Percentiles rank a stretch among this genome's conserved stretches.
These are phyloP conservation scores for Begonia masoniana DNA, from an alignment of 306 rosid species.

Conservation along the genomic window DNA sequence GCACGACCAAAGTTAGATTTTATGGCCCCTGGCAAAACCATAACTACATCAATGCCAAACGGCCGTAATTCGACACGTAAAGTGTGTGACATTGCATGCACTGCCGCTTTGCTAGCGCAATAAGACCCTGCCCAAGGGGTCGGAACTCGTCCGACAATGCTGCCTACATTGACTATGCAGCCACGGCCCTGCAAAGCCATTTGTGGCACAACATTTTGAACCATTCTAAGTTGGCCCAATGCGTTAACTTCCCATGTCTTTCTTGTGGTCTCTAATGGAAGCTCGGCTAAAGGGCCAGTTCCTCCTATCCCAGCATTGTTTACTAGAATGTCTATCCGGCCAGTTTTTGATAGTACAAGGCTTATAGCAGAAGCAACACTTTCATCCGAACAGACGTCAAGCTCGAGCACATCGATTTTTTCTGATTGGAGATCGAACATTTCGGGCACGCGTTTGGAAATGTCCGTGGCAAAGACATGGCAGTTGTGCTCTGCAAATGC, in stretches of 20 bases:
- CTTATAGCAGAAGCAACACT: constrained; percentile 44
- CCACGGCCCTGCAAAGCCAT: constrained; percentile 53
- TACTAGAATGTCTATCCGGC: constrained; percentile 46
- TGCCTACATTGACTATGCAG: constrained; percentile 55
- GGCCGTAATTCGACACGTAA: constrained; percentile 58
- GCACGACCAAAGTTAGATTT: constrained; percentile 56
- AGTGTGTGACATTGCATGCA: constrained; percentile 52
- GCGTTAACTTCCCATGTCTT: constrained; percentile 72
- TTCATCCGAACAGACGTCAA: constrained; percentile 50
- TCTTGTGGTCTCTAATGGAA: constrained; percentile 38
- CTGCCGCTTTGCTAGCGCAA: constrained; percentile 57
- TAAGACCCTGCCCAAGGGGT: constrained; percentile 89
- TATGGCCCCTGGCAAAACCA: constrained; percentile 63
- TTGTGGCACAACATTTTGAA: constrained; percentile 67
- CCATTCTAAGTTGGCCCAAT: constrained; percentile 56
- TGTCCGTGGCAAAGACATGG: constrained; percentile 50
- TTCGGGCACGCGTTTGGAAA: constrained; percentile 32
- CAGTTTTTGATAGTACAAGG: constrained; percentile 31
- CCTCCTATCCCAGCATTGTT: constrained; percentile 76
- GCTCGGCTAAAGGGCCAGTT: constrained; percentile 65
- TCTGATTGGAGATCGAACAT: constrained; percentile 27
- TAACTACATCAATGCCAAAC: constrained; percentile 57
- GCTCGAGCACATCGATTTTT: constrained; percentile 38
- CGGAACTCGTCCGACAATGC: constrained; percentile 49
- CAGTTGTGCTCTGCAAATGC: constrained; percentile 55